Percentiles rank a stretch among this genome's conserved stretches.
These are phyloP conservation scores for Flaveria robusta DNA, from an alignment of 129 eudicot genomes.

Conservation along the genomic window DNA sequence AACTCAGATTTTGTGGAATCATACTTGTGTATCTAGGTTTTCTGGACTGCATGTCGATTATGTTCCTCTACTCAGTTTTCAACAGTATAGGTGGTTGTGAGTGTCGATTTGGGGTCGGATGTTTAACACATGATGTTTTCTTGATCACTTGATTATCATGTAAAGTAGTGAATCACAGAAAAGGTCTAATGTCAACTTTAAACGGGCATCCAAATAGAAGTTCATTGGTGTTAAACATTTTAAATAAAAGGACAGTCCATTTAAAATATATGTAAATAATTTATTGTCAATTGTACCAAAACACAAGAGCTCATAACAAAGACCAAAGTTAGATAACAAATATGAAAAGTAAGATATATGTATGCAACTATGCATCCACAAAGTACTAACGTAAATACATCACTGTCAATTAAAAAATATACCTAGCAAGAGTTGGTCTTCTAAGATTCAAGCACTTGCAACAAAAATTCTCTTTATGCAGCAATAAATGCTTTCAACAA, in stretches of 20 bases:
- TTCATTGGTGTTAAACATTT: background rate
- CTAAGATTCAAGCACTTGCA: constrained; percentile 13
- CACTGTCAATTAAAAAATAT: too few relatives aligned
- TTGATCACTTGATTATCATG: background rate
- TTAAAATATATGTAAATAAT: background rate
- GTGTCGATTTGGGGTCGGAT: background rate
- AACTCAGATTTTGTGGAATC: too few relatives aligned
- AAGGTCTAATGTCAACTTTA: background rate
- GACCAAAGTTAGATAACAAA: background rate
- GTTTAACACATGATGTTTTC: background rate
- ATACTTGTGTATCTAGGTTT: too few relatives aligned
- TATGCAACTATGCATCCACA: constrained; percentile 23
- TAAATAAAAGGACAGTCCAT: background rate
- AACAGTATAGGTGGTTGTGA: background rate
- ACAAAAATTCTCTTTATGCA: background rate
- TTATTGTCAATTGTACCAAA: background rate
- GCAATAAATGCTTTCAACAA: background rate
- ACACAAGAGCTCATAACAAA: background rate
- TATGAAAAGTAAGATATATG: background rate
- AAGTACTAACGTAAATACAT: too few relatives aligned
- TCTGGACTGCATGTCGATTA: too few relatives aligned
- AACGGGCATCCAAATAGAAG: background rate
- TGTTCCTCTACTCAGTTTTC: background rate
- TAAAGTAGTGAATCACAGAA: background rate
- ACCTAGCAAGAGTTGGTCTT: constrained; percentile 9